These are phyloP conservation scores for Salisapilia sapeloensis DNA, from an alignment of 352 stramenopile genomes.

Conservation along the genomic window DNA sequence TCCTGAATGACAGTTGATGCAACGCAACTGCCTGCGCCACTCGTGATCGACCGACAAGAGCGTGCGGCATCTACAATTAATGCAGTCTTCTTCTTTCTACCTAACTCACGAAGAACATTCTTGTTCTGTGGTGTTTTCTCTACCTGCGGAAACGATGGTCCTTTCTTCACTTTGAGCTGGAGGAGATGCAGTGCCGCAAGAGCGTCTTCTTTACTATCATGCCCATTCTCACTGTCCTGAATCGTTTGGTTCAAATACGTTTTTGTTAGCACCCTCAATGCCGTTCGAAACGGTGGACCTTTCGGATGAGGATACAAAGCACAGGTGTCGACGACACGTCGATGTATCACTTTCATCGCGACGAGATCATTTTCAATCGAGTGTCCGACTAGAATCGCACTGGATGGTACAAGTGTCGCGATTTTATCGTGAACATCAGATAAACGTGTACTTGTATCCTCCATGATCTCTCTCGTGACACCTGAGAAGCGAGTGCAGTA, in stretches of 20 bases:
- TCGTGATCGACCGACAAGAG: constrained; percentile 40
- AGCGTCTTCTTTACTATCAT: constrained; percentile 74
- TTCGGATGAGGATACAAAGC: constrained; percentile 72
- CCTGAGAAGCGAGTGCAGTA: constrained; percentile 80
- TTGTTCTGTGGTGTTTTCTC: constrained; percentile 58
- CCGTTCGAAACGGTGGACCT: constrained; percentile 56
- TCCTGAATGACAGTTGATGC: constrained; percentile 45
- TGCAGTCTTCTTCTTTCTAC: constrained; percentile 48
- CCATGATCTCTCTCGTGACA: constrained; percentile 71
- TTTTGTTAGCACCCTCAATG: constrained; percentile 52
- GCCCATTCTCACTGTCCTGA: constrained; percentile 46
- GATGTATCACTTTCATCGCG: constrained; percentile 50
- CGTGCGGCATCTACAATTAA: constrained; percentile 57
- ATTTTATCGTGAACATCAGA: constrained; percentile 51
- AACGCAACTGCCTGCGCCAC: constrained; percentile 18
- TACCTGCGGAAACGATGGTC: constrained; percentile 50
- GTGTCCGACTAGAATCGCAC: constrained; percentile 76
- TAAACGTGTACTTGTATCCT: constrained; percentile 34
- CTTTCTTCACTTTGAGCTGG: constrained; percentile 60
- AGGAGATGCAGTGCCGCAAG: constrained; percentile 55
- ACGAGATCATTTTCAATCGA: constrained; percentile 78
- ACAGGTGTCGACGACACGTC: constrained; percentile 63
- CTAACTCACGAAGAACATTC: constrained; percentile 65
- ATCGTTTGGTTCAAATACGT: constrained; percentile 57
- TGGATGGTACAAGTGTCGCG: constrained; percentile 27